Evolutionary conservation across 1,284 basidiomycete genomes (phyloP).

Genomic region (Boletellus deceptivus): DNA sequence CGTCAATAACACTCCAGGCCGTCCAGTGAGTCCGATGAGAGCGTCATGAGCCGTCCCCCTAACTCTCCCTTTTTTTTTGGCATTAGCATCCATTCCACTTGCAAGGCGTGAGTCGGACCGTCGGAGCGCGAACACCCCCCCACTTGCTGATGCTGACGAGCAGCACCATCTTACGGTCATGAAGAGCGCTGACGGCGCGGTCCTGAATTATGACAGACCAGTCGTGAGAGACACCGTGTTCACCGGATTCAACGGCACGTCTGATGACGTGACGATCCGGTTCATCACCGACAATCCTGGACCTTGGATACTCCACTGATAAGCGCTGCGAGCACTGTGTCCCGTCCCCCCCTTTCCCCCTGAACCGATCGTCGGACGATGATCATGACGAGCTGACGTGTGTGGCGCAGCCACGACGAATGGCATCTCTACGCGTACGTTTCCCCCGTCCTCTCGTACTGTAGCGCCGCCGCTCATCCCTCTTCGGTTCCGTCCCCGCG

Average conservation of each 20-base stretch:
- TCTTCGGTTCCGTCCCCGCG: neutral
- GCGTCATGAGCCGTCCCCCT: neutral
- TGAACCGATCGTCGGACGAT: too few species aligned
- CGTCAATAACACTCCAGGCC: neutral
- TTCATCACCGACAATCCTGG: slow-evolving; percentile 24
- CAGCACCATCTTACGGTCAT: slow-evolving; percentile 12
- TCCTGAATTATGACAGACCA: slow-evolving; percentile 26
- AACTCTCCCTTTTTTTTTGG: neutral
- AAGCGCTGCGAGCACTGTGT: neutral
- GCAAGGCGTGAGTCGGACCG: neutral
- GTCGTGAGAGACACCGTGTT: slow-evolving; percentile 23
- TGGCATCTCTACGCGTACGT: slow-evolving; percentile 29
- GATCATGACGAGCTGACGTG: neutral
- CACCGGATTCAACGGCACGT: slow-evolving; percentile 21
- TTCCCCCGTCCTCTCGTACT: too few species aligned
- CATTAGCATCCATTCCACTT: neutral
- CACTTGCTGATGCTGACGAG: neutral
- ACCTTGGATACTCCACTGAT: slow-evolving; percentile 30
- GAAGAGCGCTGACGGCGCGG: slow-evolving; percentile 15
- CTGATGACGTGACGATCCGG: slow-evolving; percentile 25
- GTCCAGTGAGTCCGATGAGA: neutral
- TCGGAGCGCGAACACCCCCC: too few species aligned
- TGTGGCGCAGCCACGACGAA: slow-evolving; percentile 23
- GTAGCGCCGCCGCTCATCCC: neutral
- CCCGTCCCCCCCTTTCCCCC: too few species aligned